A percentile compares a stretch with the other conserved stretches of the same genome.
Evolutionary conservation across 371 early-diverging fungal genomes (phyloP).

Genomic region (Mucor indicus): DNA sequence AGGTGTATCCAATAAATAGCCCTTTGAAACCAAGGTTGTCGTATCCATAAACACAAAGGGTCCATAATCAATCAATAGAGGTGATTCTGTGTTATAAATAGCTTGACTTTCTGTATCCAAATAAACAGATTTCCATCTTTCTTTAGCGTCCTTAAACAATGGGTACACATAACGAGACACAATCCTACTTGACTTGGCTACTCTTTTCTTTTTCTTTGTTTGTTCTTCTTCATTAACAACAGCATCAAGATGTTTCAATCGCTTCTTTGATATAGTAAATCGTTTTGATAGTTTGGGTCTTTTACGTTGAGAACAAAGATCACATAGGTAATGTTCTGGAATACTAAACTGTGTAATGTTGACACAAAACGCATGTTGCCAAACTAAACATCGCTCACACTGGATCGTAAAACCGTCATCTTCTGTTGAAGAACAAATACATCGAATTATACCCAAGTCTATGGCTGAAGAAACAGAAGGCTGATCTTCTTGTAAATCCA

Average conservation of each 20-base stretch:
- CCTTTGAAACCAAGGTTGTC: slow-evolving; percentile 4
- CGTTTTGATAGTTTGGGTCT: slow-evolving; percentile 50
- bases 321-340: slow-evolving; percentile 87
- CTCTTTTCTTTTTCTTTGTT: slow-evolving; percentile 2
- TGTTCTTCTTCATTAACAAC: slow-evolving; percentile 2
- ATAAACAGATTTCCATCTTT: slow-evolving; percentile 22
- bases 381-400: slow-evolving; percentile 9
- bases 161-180: slow-evolving; percentile 18
- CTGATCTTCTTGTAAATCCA: too few species aligned
- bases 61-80: slow-evolving; percentile 11
- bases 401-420: slow-evolving; percentile 93
- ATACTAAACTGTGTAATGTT: slow-evolving; percentile 29
- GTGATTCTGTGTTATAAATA: not conserved
- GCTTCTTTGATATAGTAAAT: slow-evolving; percentile 14
- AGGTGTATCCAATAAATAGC: slow-evolving; percentile 14
- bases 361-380: slow-evolving; percentile 14
- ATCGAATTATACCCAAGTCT: slow-evolving; percentile 71
- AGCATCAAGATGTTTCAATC: slow-evolving; percentile 11
- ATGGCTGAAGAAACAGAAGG: too few species aligned
- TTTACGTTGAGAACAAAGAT: slow-evolving; percentile 56
- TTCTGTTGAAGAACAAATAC: slow-evolving; percentile 89
- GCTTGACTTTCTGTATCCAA: not conserved
- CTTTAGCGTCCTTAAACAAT: slow-evolving; percentile 21
- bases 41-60: slow-evolving; percentile 20
- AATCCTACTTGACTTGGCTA: slow-evolving; percentile 13